These are phyloP conservation scores for Eragrostis nindensis DNA, from an alignment of 176 grass and related monocot genomes.

Conservation along the genomic window DNA sequence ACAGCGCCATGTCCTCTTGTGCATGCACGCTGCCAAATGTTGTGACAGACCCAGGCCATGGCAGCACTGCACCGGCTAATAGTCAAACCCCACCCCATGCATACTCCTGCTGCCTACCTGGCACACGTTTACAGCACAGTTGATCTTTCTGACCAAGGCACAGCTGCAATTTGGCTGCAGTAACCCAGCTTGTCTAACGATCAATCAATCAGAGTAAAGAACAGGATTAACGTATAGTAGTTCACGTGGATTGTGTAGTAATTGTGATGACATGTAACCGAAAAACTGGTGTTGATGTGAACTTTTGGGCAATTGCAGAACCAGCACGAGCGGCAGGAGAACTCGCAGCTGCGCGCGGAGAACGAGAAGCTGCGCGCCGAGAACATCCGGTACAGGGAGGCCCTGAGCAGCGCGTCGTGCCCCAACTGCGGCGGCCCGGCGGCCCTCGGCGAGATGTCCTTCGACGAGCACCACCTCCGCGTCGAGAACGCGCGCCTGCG, in stretches of 20 bases:
- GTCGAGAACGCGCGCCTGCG: slow-evolving; percentile 65
- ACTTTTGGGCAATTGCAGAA: slow-evolving; percentile 31
- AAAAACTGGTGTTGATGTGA: background rate
- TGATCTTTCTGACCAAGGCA: background rate
- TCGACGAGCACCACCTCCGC: slow-evolving; percentile 84
- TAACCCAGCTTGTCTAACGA: background rate
- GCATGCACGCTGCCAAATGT: slow-evolving; percentile 51
- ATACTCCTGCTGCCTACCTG: slow-evolving; percentile 20
- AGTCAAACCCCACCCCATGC: slow-evolving; percentile 40
- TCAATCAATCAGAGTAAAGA: background rate
- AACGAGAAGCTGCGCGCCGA: slow-evolving; percentile 77
- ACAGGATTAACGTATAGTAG: background rate
- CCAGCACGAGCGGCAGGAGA: slow-evolving; percentile 78
- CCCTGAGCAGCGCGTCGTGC: slow-evolving; percentile 74
- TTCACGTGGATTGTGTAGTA: background rate
- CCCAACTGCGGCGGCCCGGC: slow-evolving; percentile 76
- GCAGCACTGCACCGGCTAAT: slow-evolving; percentile 4
- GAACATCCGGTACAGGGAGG: slow-evolving; percentile 82
- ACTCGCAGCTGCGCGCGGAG: slow-evolving; percentile 64
- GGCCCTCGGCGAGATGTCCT: slow-evolving; percentile 78
- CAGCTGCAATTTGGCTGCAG: background rate
- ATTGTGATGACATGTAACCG: no score
- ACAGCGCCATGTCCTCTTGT: slow-evolving; percentile 44
- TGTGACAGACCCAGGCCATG: background rate
- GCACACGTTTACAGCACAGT: slow-evolving; percentile 21